Evolutionary conservation across 371 early-diverging fungal genomes (phyloP).

Genomic region (Rhizopus arrhizus): DNA sequence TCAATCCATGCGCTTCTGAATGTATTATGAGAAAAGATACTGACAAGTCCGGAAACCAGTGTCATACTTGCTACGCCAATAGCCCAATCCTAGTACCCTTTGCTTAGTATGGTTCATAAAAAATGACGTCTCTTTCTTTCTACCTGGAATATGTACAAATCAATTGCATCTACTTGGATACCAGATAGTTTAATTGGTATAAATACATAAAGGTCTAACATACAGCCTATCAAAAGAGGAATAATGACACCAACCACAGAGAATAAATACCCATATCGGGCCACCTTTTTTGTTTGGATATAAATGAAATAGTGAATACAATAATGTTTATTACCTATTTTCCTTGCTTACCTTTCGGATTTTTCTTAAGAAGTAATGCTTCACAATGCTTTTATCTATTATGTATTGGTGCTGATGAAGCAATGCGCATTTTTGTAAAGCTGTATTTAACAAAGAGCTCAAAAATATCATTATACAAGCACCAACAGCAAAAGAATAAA

Average conservation of each 20-base stretch:
- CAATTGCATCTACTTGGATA: constrained; percentile 18
- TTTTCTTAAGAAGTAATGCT: neutral
- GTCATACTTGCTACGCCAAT: constrained; percentile 47
- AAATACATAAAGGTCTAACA: constrained; percentile 51
- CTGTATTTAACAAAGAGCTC: constrained; percentile 17
- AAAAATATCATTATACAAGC: constrained; percentile 23
- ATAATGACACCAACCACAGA: constrained; percentile 41
- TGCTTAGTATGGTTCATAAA: constrained; percentile 18
- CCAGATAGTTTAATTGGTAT: constrained; percentile 37
- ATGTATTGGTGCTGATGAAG: constrained; percentile 4
- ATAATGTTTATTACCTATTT: neutral
- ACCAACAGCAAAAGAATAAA: constrained; percentile 46
- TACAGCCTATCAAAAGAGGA: constrained; percentile 49
- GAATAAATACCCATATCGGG: constrained; percentile 31
- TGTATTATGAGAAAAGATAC: constrained; percentile 33
- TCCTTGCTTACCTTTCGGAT: constrained; percentile 4
- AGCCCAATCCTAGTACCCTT: constrained; percentile 47
- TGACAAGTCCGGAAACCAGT: constrained; percentile 36
- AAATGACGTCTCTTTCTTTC: neutral
- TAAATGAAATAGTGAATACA: neutral
- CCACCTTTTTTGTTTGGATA: constrained; percentile 3
- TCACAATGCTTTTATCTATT: constrained; percentile 3
- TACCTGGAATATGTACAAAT: constrained; percentile 27
- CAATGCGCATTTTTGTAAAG: constrained; percentile 17
- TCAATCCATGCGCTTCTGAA: constrained; percentile 4